Evolutionary conservation across 306 rosid genomes (phyloP).

Genomic region (Mimosa bimucronata): DNA sequence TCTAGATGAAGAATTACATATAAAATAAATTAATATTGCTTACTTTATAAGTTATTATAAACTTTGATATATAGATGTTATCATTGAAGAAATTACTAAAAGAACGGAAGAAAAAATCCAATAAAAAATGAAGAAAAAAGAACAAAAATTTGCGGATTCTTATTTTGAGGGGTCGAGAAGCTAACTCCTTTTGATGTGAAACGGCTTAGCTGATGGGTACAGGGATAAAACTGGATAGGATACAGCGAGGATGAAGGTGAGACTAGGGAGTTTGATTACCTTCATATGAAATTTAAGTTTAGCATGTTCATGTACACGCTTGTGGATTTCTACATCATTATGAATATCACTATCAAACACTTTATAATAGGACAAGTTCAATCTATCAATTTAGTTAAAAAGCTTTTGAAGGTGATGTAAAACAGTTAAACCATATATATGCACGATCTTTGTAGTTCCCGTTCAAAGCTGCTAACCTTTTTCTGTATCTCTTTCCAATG

Average conservation of each 20-base stretch:
- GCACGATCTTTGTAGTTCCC: conserved; percentile 39
- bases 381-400: conserved; percentile 48
- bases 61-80: conserved; percentile 2
- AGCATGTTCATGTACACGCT: conserved; percentile 39
- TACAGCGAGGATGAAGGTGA: conserved; percentile 29
- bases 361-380: conserved; percentile 47
- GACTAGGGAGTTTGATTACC: conserved; percentile 34
- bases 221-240: conserved; percentile 8
- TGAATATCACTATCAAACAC: conserved; percentile 54
- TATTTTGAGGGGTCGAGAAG: background rate
- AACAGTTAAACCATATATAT: conserved; percentile 15
- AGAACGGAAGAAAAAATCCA: background rate
- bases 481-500: conserved; percentile 21
- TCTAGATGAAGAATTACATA: background rate
- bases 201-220: background rate
- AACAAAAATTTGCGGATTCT: background rate
- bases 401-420: conserved; percentile 36
- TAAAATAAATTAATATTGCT: background rate
- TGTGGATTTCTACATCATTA: conserved; percentile 31
- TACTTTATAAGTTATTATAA: background rate
- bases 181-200: conserved; percentile 22
- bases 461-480: conserved; percentile 38
- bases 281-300: conserved; percentile 35
- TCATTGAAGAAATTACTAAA: background rate
- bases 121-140: too few relatives aligned